phyloP scores from a whole-genome alignment of 2,329 filamentous ascomycete genomes.

The Paecilomyces fulvus region DNA sequence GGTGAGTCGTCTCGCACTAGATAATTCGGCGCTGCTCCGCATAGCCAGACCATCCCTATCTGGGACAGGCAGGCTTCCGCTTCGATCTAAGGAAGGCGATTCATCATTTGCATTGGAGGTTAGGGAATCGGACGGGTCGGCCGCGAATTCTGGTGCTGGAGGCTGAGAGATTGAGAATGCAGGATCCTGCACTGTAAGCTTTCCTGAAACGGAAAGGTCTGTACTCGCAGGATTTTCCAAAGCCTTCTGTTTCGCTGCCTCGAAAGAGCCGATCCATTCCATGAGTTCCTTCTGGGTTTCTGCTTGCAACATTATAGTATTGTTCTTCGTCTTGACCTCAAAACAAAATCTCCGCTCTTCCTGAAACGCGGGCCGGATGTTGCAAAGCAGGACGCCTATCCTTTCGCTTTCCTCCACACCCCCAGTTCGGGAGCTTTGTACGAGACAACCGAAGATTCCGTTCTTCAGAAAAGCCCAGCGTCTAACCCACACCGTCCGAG shows the following conservation, averaged over 20 bases:
- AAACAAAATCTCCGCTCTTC: constrained; percentile 96
- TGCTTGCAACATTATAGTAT: constrained; percentile 78
- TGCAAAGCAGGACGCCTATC: constrained; percentile 90
- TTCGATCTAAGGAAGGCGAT: constrained; percentile 48
- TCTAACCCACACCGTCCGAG: constrained; percentile 78
- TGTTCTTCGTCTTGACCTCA: constrained; percentile 96
- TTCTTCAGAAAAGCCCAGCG: constrained; percentile 95
- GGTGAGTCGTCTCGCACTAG: constrained; percentile 39
- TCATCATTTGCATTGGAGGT: constrained; percentile 48
- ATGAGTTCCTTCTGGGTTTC: constrained; percentile 89
- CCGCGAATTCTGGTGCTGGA: constrained; percentile 81
- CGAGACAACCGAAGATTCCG: constrained; percentile 90
- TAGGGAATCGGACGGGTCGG: constrained; percentile 63
- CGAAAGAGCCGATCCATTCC: constrained; percentile 89
- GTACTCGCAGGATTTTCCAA: constrained; percentile 62
- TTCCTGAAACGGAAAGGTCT: constrained; percentile 35
- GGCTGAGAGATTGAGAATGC: constrained; percentile 91
- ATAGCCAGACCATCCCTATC: constrained; percentile 50
- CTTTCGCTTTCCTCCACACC: constrained; percentile 94
- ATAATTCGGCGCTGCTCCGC: constrained; percentile 66
- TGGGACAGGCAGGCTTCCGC: constrained; percentile 57
- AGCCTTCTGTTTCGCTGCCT: constrained; percentile 86
- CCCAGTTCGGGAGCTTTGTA: constrained; percentile 67
- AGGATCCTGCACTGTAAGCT: constrained; percentile 47
- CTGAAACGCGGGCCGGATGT: constrained; percentile 78